These are phyloP conservation scores for Allomyces macrogynus DNA, from an alignment of 192 early-diverging fungal species.

Conservation along the genomic window DNA sequence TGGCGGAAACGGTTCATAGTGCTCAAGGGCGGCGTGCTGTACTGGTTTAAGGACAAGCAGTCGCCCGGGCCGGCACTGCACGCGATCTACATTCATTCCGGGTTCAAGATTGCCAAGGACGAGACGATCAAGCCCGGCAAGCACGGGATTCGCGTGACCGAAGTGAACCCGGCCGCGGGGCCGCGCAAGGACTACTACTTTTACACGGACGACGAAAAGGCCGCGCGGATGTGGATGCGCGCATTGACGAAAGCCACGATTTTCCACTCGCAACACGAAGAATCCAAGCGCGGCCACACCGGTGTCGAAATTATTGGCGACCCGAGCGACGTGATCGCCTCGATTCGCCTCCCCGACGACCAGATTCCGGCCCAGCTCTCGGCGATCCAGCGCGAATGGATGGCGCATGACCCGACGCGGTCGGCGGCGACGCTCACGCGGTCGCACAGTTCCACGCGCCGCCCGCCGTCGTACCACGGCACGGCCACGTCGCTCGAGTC, in stretches of 20 bases:
- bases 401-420: background rate
- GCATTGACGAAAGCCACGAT: background rate
- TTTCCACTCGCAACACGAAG: background rate
- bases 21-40: constrained; percentile 4
- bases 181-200: background rate
- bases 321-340: background rate
- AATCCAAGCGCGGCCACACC: background rate
- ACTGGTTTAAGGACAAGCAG: constrained; percentile 5
- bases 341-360: background rate
- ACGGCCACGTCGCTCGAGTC: too few relatives aligned
- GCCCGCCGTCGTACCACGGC: background rate
- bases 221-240: background rate
- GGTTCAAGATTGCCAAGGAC: background rate
- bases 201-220: background rate
- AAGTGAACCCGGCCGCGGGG: background rate
- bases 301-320: background rate
- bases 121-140: background rate
- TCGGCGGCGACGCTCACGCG: background rate
- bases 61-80: background rate
- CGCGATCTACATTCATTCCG: background rate
- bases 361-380: background rate
- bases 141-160: background rate
- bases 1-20: constrained; percentile 15
- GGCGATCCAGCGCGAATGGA: background rate
- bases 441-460: background rate